Conservation (phyloP, 495 filamentous ascomycete genomes). For the Peziza echinospora region DNA sequence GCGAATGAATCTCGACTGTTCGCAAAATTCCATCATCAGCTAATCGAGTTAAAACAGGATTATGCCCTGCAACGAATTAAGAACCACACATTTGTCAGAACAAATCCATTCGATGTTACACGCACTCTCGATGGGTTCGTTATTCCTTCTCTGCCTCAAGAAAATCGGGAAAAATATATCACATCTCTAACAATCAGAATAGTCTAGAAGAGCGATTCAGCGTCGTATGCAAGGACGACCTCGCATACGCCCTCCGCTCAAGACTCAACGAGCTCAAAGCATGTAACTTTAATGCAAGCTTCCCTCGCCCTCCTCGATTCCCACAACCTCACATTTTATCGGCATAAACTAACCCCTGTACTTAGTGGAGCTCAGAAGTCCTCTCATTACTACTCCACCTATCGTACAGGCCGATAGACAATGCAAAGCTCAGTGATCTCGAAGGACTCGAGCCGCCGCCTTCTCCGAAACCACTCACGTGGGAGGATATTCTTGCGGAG, state of each 20-base stretch:
- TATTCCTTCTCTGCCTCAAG: no score
- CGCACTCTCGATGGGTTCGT: constrained; percentile 41
- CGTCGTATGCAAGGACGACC: constrained; percentile 50
- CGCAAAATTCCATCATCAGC: constrained; percentile 15
- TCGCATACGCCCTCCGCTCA: constrained; percentile 51
- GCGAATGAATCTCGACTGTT: no score
- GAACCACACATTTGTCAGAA: constrained; percentile 41
- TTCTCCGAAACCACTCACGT: constrained; percentile 32
- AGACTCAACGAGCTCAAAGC: constrained; percentile 31
- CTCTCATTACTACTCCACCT: constrained; percentile 61
- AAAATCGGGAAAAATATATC: no score
- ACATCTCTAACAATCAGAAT: no score
- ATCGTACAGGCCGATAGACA: constrained; percentile 55
- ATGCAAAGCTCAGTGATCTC: constrained; percentile 42
- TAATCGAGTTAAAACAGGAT: constrained; percentile 25
- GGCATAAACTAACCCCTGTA: constrained; percentile 27
- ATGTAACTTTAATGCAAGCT: background rate
- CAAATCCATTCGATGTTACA: constrained; percentile 72
- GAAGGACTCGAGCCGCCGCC: constrained; percentile 26
- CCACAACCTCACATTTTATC: no score
- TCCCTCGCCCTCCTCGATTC: constrained; percentile 4
- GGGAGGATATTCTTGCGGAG: constrained; percentile 52
- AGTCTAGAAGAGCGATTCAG: constrained; percentile 67
- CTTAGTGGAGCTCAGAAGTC: constrained; percentile 52
- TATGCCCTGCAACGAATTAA: constrained; percentile 33